Evolutionary conservation across 1,284 basidiomycete genomes (phyloP), one percentile per base, ranked within the genome.

Genomic region (Apiotrichum sp.): DNA sequence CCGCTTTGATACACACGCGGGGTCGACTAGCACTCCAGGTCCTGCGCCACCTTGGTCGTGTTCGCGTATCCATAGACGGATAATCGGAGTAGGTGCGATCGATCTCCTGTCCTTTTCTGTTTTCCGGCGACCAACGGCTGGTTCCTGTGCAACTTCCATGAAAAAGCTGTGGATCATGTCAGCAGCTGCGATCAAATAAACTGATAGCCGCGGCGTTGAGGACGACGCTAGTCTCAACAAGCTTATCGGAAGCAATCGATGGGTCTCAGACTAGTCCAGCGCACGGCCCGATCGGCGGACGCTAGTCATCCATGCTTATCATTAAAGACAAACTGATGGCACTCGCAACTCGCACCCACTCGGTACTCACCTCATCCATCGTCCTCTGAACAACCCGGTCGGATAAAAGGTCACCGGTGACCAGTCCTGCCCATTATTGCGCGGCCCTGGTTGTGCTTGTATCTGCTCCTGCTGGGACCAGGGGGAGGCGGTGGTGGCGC

Each of bases 71-170:
- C 56, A 58, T 1, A 70, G 35, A 9, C 68, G 62, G 7, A 66
- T 38, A 5, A 71, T 68, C 1, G 69, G 67, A 6, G 58, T 64
- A 13, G 67, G 53, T 5, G 36, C 7, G 36, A 38, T 38, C 13
- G 36, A 7, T 38, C 36, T 7, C 13, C 68, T 52, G 44, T 70
- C 68, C 53, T 69, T 69, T 29, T 70, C 68, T 0, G 65, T 68
- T 47, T 67, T 68, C 10, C 67, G 56, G 11, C 67, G 52, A 1
- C 68, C 68, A 38, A 62, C 58, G 33, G 67, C 57, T 3, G 68
- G 68, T 53, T 66, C 53, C 42, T 70, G 68, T 7, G 59, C 67
- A 11, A 67, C 56, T 22, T 59, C 53, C 8, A 70, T 47, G 14
- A 50, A 56, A 43, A 66, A 66, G 36, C 68, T 69, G 46, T 6